Base-by-base conservation (phyloP, 2,329 filamentous ascomycete genomes). In the Pezicula neosporulosa region DNA sequence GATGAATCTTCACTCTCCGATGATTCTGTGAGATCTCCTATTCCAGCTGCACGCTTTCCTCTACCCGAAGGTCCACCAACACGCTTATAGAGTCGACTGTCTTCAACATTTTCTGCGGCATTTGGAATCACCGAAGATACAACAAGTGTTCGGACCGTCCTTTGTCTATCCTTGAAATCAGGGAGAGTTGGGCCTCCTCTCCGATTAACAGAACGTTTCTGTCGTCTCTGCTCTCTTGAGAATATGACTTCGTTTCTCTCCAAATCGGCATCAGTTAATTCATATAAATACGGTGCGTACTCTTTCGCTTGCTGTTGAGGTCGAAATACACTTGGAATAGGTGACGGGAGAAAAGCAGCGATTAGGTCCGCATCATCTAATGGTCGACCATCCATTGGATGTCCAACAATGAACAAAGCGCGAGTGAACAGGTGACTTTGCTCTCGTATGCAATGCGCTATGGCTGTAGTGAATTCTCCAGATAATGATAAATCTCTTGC, bases 381-480 rank as follows among this genome's bases (percentile, higher is more conserved):
- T 2, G 91, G 91, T 35, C 94, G 83, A 46, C 94, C 94, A 66
- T 99, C 94, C 63, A 99, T 99, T 24, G 91, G 87, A 72, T 99
- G 92, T 2, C 92, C 91, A 48, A 95, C 83, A 62, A 94, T 90
- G 71, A 96, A 97, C 54, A 99, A 75, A 64, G 91, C 95, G 67
- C 90, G 88, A 6, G 91, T 95, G 68, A 97, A 99, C 28, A 97
- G 81, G 67, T 99, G 94, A 38, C 87, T 85, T 71, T 99, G 94
- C 70, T 99, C 94, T 56, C 94, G 87, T 64, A 99, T 99, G 55
- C 90, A 96, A 72, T 99, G 94, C 12, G 94, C 94, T 67, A 99
- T 97, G 7, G 94, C 93, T 0, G 94, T 99, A 2, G 90, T 92
- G 64, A 99, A 99, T 69, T 99, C 94, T 57, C 94, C 94, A 1